Evolutionary conservation across 2,329 filamentous ascomycete genomes (phyloP), one percentile per base, ranked within the genome.

Genomic region (Xylariales sp.): DNA sequence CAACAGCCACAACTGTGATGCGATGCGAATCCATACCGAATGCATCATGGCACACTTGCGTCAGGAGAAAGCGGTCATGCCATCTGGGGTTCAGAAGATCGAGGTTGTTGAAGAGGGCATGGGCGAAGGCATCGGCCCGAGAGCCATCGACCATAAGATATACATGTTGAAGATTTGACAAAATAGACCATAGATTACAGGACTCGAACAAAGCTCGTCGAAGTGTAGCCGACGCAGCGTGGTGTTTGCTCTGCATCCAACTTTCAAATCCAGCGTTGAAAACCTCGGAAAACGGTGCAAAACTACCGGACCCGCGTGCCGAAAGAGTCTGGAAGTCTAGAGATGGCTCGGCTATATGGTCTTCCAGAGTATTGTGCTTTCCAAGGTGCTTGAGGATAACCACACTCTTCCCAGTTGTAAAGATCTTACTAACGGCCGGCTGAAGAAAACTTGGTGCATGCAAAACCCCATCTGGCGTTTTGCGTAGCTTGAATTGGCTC

Each of bases 321-420:
- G 47, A 43, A 4, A 85, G 72, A 1, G 68, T 62, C 1, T 74
- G 68, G 45, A 81, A 80, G 28, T 77, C 69, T n/a, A 88, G 60
- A 11, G 51, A 63, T 24, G 65, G 71, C 47, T 72, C 74, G 39
- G 48, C 44, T 51, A 39, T 58, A 46, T 50, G 62, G 34, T 46
- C 58, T 43, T 47, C 53, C 52, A 55, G 35, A 36, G 62, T 52
- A 36, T 68, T 59, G 45, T 75, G 70, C 42, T 74, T 70, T 29
- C 81, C 78, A 9, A 95, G 69, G 35, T 84, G 77, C 46, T 82
- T 83, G n/a, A 96, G 66, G 32, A 96, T 84, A 1, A 93, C 79
- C 42, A 93, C 82, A 52, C 85, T 94, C 62, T 96, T 96, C 0
- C 91, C 91, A 2, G 88, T 83, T 1, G 83, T 88, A 53, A 95